Conservation (phyloP, 805 yeast genomes). For the Hagleromyces aurorensis region DNA sequence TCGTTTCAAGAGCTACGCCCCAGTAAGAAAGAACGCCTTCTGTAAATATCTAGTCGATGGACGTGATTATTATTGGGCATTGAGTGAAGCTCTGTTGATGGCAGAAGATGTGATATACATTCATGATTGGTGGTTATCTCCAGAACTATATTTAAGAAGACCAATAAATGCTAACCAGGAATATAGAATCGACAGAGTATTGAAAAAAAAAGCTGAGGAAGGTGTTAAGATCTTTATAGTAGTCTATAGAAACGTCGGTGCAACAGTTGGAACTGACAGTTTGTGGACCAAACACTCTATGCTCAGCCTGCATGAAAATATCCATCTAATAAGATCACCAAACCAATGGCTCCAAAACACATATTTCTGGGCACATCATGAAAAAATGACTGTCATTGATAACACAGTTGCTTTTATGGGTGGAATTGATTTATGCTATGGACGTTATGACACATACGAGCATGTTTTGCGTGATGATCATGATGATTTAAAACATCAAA, state of each 20-base stretch:
- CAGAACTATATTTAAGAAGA: constrained; percentile 85
- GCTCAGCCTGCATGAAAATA: constrained; percentile 73
- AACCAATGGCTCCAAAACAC: constrained; percentile 90
- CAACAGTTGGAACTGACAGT: constrained; percentile 89
- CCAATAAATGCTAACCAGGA: constrained; percentile 95
- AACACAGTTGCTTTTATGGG: constrained; percentile 86
- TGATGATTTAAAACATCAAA: constrained; percentile 40
- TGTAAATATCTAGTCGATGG: constrained; percentile 98
- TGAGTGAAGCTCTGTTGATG: constrained; percentile 83
- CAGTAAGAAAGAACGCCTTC: constrained; percentile 72
- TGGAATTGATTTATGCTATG: constrained; percentile 92
- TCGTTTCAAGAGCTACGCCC: constrained; percentile 88
- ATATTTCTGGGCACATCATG: constrained; percentile 98
- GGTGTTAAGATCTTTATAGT: constrained; percentile 93
- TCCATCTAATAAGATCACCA: constrained; percentile 89
- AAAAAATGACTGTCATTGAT: constrained; percentile 80
- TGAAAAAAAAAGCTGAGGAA: constrained; percentile 84
- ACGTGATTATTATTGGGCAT: constrained; percentile 94
- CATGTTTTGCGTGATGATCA: constrained; percentile 81
- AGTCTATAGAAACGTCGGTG: constrained; percentile 88
- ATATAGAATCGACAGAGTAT: constrained; percentile 81
- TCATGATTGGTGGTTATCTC: constrained; percentile 98
- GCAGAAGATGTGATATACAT: constrained; percentile 90
- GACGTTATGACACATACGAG: constrained; percentile 94
- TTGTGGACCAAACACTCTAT: constrained; percentile 90